Conservation (phyloP, 257 asterid genomes). For the Nicotiana knightiana region DNA sequence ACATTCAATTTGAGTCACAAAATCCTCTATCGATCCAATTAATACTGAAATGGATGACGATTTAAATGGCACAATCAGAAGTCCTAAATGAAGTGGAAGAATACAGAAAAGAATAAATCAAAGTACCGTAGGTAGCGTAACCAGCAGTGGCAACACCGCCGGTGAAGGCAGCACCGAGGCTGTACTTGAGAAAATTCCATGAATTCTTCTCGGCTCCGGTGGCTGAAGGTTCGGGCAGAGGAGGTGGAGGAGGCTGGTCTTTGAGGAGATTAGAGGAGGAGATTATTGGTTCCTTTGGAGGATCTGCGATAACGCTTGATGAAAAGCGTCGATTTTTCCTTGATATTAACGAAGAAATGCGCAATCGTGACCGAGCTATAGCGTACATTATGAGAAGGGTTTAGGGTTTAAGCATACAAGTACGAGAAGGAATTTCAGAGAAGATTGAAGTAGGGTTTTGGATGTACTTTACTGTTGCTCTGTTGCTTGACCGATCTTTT, state of each 20-base stretch:
- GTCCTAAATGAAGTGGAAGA: background rate
- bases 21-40: no score
- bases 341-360: constrained; percentile 27
- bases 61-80: background rate
- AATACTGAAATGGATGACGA: no score
- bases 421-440: background rate
- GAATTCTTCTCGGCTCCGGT: constrained; percentile 39
- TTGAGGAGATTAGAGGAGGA: constrained; percentile 40
- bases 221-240: constrained; percentile 31
- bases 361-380: constrained; percentile 38
- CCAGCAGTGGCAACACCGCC: constrained; percentile 64
- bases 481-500: background rate
- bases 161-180: constrained; percentile 42
- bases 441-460: background rate
- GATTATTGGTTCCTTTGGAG: constrained; percentile 36
- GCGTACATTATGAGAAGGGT: constrained; percentile 30
- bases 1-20: no score
- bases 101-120: background rate
- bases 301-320: constrained; percentile 26
- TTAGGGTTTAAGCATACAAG: constrained; percentile 26
- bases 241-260: constrained; percentile 42
- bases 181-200: constrained; percentile 53
- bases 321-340: constrained; percentile 24
- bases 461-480: background rate
- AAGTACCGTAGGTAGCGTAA: constrained; percentile 64